phyloP scores from a whole-genome alignment of 2,329 filamentous ascomycete species.

The Xylaria polymorpha region DNA sequence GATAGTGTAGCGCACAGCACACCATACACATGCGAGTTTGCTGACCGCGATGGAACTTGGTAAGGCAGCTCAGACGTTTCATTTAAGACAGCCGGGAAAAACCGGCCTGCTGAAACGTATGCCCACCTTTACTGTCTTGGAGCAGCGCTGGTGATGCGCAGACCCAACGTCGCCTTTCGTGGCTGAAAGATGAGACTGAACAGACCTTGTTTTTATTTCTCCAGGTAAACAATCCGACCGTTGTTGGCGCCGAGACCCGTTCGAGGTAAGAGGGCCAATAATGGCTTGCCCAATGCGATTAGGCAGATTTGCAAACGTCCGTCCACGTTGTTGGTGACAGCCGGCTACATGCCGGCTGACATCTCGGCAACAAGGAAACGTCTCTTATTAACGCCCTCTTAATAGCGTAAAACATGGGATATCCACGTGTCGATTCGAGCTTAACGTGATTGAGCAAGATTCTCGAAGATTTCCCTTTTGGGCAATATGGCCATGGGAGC shows the following conservation, averaged over 20 bases:
- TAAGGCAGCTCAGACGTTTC: constrained; percentile 33
- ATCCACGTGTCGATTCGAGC: constrained; percentile 22
- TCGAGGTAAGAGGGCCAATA: constrained; percentile 7
- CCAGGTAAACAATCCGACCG: neutral
- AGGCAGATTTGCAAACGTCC: constrained; percentile 5
- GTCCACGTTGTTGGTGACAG: constrained; percentile 2
- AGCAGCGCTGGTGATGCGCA: constrained; percentile 5
- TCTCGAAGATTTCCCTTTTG: constrained; percentile 33
- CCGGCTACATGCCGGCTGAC: constrained; percentile 23
- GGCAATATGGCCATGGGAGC: constrained; percentile 1
- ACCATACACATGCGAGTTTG: constrained; percentile 16
- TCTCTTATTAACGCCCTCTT: constrained; percentile 11
- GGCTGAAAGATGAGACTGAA: constrained; percentile 11
- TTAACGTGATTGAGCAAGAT: constrained; percentile 23
- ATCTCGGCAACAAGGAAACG: constrained; percentile 23
- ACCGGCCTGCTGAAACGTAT: constrained; percentile 30
- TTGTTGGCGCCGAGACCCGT: constrained; percentile 9
- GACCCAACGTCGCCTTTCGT: constrained; percentile 9
- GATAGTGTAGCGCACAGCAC: neutral
- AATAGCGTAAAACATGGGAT: constrained; percentile 12
- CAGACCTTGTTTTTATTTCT: neutral
- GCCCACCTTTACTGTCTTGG: constrained; percentile 9
- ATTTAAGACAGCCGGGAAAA: constrained; percentile 24
- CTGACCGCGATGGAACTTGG: constrained; percentile 12
- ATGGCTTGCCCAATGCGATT: constrained; percentile 7